phyloP scores from a whole-genome alignment of 2,329 filamentous ascomycete genomes.

The Ilyonectria sp. region DNA sequence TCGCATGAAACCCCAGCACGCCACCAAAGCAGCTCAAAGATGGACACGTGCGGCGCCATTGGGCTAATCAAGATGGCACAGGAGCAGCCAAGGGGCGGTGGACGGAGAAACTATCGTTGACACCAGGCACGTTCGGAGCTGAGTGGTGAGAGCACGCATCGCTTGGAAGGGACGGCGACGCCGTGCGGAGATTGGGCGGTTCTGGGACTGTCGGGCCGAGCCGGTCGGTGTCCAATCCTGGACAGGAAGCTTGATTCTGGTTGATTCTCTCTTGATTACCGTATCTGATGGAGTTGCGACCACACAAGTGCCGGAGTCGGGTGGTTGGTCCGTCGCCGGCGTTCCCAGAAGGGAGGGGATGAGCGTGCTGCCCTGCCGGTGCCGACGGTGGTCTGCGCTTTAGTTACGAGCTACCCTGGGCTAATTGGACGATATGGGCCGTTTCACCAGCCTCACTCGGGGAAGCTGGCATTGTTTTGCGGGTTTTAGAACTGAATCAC shows the following conservation, averaged over 20 bases:
- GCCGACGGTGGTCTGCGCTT: neutral
- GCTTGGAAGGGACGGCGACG: neutral
- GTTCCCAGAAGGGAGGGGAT: neutral
- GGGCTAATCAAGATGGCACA: constrained; percentile 30
- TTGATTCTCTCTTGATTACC: neutral
- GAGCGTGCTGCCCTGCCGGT: neutral
- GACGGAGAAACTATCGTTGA: neutral
- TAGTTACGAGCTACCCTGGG: neutral
- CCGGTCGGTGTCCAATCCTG: constrained; percentile 10
- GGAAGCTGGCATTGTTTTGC: neutral
- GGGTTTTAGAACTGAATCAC: neutral
- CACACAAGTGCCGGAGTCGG: constrained; percentile 8
- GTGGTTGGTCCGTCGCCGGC: neutral
- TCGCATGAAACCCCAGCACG: constrained; percentile 37
- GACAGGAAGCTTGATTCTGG: constrained; percentile 16
- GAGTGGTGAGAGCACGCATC: constrained; percentile 7
- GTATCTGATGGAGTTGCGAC: constrained; percentile 5
- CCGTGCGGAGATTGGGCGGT: constrained; percentile 22
- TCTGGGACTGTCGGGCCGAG: constrained; percentile 22
- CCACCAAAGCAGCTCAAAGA: constrained; percentile 29
- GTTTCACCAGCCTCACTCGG: neutral
- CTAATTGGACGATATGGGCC: neutral
- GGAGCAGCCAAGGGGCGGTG: constrained; percentile 3
- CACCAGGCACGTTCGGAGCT: constrained; percentile 9
- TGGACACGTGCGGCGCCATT: constrained; percentile 39